Percentiles rank a stretch among this genome's conserved stretches.
These are phyloP conservation scores for Heterobasidion irregulare DNA, from an alignment of 1,284 basidiomycete species.

Conservation along the genomic window DNA sequence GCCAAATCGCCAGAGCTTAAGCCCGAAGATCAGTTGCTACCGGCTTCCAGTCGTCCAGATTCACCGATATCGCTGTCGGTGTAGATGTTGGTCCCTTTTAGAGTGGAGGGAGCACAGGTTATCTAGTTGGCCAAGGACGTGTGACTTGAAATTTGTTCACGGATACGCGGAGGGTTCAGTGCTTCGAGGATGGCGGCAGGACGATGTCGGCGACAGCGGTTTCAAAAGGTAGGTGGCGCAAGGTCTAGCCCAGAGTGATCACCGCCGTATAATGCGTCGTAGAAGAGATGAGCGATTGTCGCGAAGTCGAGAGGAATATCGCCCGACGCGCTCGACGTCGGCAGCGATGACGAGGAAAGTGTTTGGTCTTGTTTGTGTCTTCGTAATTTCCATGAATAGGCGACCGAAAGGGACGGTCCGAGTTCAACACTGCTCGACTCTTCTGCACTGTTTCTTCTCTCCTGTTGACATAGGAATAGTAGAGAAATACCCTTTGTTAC, in stretches of 20 bases:
- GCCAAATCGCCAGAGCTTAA: not conserved
- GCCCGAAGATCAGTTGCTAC: not conserved
- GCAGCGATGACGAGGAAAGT: slow-evolving; percentile 18
- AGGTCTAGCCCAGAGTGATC: too few species aligned
- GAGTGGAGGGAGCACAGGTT: not conserved
- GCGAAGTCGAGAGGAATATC: not conserved
- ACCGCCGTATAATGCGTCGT: not conserved
- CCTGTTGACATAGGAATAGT: too few species aligned
- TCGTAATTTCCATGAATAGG: slow-evolving; percentile 1
- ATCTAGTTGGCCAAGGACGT: too few species aligned
- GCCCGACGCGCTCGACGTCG: slow-evolving; percentile 16
- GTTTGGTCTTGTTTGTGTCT: slow-evolving; percentile 10
- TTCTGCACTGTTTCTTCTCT: too few species aligned
- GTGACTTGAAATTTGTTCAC: too few species aligned
- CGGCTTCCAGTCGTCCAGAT: not conserved
- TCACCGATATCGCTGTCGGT: not conserved
- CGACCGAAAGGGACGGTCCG: not conserved
- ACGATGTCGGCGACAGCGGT: too few species aligned
- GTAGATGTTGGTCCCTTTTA: not conserved
- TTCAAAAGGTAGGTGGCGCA: too few species aligned
- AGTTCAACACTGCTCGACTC: too few species aligned
- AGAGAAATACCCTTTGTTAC: too few species aligned
- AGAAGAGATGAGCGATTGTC: not conserved
- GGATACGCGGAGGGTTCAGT: too few species aligned
- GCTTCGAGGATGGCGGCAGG: too few species aligned